phyloP scores from a whole-genome alignment of 768 basidiomycete species.

The Pleurotus tuoliensis region DNA sequence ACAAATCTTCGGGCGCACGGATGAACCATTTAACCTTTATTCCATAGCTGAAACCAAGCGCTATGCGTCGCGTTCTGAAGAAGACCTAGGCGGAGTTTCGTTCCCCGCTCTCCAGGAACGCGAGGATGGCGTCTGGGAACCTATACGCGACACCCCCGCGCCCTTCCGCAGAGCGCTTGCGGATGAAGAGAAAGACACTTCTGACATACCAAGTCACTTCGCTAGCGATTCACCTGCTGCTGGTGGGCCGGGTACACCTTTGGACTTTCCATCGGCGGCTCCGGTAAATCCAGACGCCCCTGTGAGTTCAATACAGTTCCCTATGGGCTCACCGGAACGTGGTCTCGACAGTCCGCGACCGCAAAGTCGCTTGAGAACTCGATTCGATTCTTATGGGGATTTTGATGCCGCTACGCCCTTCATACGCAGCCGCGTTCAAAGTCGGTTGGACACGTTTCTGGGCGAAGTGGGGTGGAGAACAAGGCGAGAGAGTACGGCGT shows the following conservation, averaged over 20 bases:
- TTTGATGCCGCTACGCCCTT: slow-evolving; percentile 73
- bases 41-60: slow-evolving; percentile 77
- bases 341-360: slow-evolving; percentile 54
- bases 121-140: slow-evolving; percentile 44
- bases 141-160: slow-evolving; percentile 52
- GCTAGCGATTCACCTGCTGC: slow-evolving; percentile 36
- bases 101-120: slow-evolving; percentile 42
- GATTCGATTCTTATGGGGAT: slow-evolving; percentile 72
- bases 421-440: slow-evolving; percentile 81
- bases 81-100: slow-evolving; percentile 48
- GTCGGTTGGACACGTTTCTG: slow-evolving; percentile 56
- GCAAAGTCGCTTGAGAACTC: slow-evolving; percentile 45
- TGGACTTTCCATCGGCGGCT: slow-evolving; percentile 54
- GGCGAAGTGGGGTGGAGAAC: slow-evolving; percentile 81
- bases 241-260: slow-evolving; percentile 44
- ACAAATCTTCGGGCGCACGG: slow-evolving; percentile 73
- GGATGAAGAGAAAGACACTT: slow-evolving; percentile 71
- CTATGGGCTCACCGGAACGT: slow-evolving; percentile 73
- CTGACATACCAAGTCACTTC: slow-evolving; percentile 37
- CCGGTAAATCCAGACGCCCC: slow-evolving; percentile 49
- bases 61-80: slow-evolving; percentile 45
- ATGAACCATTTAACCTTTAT: slow-evolving; percentile 78
- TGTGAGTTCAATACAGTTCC: slow-evolving; percentile 78
- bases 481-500: slow-evolving; percentile 88
- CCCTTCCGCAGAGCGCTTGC: slow-evolving; percentile 73